phyloP scores from a whole-genome alignment of 768 basidiomycete species.

The Termitomyces eurrhizus region DNA sequence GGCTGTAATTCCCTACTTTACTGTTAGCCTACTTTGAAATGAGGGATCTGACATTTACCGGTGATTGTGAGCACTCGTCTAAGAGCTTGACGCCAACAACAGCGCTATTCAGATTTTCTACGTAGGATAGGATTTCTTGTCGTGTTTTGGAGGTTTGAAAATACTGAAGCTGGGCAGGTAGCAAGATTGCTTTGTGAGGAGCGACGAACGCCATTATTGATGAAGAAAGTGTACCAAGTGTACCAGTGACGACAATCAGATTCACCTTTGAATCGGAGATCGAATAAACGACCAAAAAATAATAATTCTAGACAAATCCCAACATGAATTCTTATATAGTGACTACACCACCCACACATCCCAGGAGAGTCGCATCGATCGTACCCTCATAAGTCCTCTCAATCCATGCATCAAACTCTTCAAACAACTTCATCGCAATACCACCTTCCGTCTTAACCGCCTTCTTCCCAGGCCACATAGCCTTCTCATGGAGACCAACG shows the following conservation, averaged over 20 bases:
- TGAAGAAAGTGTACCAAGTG: neutral
- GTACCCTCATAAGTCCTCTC: slow-evolving; percentile 56
- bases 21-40: slow-evolving; percentile 6
- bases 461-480: slow-evolving; percentile 80
- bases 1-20: slow-evolving; percentile 53
- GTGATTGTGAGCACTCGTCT: slow-evolving; percentile 52
- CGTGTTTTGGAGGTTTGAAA: slow-evolving; percentile 79
- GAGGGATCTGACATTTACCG: slow-evolving; percentile 41
- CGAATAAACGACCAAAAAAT: neutral
- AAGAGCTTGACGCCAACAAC: slow-evolving; percentile 75
- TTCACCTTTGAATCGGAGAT: neutral
- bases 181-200: slow-evolving; percentile 73
- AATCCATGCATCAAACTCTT: slow-evolving; percentile 73
- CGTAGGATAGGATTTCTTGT: slow-evolving; percentile 59
- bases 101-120: slow-evolving; percentile 70
- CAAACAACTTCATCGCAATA: slow-evolving; percentile 70
- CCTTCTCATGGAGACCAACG: slow-evolving; percentile 77
- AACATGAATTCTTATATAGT: slow-evolving; percentile 24
- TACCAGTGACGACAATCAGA: neutral
- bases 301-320: too few relatives aligned
- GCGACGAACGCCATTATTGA: slow-evolving; percentile 35
- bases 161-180: slow-evolving; percentile 70
- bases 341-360: slow-evolving; percentile 63
- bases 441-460: slow-evolving; percentile 44
- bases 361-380: slow-evolving; percentile 66